These are phyloP conservation scores for Zygosaccharomyces siamensis DNA, from an alignment of 805 yeast species.

Conservation along the genomic window DNA sequence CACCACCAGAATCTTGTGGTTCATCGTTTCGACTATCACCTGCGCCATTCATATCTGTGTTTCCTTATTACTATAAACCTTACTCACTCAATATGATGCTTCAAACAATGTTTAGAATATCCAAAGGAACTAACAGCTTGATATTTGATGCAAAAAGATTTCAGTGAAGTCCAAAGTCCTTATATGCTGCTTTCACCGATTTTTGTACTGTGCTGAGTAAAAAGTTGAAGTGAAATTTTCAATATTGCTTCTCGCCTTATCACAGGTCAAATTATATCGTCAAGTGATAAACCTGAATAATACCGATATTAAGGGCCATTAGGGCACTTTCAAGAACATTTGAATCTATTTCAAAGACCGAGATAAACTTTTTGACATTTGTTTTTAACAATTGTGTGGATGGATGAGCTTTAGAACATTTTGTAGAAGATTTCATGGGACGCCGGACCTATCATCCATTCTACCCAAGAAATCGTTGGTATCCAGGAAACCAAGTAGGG, in stretches of 20 bases:
- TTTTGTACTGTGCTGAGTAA: constrained; percentile 1
- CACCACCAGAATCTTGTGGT: constrained; percentile 4
- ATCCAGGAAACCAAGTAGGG: constrained; percentile 18
- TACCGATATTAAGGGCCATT: not conserved
- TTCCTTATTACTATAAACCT: not conserved
- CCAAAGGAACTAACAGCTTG: too few species aligned
- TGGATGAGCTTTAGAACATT: not conserved
- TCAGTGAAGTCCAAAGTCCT: not conserved
- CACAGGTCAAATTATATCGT: not conserved
- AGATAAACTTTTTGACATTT: too few species aligned
- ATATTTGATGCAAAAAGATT: not conserved
- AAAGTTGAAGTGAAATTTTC: not conserved
- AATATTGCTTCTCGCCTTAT: constrained; percentile 2
- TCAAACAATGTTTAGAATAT: not conserved
- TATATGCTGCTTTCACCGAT: not conserved
- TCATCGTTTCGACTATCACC: constrained; percentile 3
- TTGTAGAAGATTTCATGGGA: not conserved
- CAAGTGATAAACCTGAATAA: constrained; percentile 1
- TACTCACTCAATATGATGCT: not conserved
- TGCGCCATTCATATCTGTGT: constrained; percentile 2
- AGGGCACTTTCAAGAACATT: not conserved
- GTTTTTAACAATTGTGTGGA: not conserved
- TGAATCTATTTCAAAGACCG: not conserved
- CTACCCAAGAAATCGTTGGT: constrained; percentile 10
- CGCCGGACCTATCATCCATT: not conserved